Conservation (phyloP, 2,329 filamentous ascomycete genomes). For the Akanthomyces dipterigenus region DNA sequence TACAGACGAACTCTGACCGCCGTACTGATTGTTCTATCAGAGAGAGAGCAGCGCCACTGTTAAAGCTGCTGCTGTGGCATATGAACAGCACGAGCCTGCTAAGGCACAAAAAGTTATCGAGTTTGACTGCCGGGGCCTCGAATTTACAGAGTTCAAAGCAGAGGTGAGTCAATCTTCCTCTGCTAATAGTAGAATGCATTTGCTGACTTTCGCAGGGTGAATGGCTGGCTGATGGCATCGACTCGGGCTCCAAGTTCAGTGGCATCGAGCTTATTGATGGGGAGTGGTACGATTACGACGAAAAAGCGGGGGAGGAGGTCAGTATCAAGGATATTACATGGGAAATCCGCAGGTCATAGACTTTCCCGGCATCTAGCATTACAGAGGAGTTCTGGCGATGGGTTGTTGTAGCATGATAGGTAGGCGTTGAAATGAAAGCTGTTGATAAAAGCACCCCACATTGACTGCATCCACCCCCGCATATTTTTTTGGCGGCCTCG, state of each 20-base stretch:
- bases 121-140: slow-evolving; percentile 88
- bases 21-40: slow-evolving; percentile 32
- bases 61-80: slow-evolving; percentile 63
- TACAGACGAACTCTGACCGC: background rate
- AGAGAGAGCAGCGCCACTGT: slow-evolving; percentile 83
- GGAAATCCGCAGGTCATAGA: slow-evolving; percentile 68
- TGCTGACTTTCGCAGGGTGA: slow-evolving; percentile 56
- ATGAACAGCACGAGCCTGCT: slow-evolving; percentile 63
- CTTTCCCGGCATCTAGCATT: background rate
- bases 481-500: background rate
- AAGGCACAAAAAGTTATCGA: slow-evolving; percentile 76
- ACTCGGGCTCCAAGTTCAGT: slow-evolving; percentile 75
- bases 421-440: slow-evolving; percentile 3
- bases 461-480: background rate
- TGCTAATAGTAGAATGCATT: background rate
- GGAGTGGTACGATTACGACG: slow-evolving; percentile 98
- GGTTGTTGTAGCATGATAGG: background rate
- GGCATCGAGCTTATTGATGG: slow-evolving; percentile 78
- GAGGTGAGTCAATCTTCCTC: slow-evolving; percentile 51
- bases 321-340: slow-evolving; percentile 86
- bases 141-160: slow-evolving; percentile 84
- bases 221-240: slow-evolving; percentile 76
- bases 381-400: background rate
- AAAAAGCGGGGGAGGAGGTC: slow-evolving; percentile 86
- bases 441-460: slow-evolving; percentile 6